A percentile compares a stretch with the other conserved stretches of the same genome.
These are phyloP conservation scores for Aspergillus haitiensis DNA, from an alignment of 495 filamentous ascomycete genomes.

Conservation along the genomic window DNA sequence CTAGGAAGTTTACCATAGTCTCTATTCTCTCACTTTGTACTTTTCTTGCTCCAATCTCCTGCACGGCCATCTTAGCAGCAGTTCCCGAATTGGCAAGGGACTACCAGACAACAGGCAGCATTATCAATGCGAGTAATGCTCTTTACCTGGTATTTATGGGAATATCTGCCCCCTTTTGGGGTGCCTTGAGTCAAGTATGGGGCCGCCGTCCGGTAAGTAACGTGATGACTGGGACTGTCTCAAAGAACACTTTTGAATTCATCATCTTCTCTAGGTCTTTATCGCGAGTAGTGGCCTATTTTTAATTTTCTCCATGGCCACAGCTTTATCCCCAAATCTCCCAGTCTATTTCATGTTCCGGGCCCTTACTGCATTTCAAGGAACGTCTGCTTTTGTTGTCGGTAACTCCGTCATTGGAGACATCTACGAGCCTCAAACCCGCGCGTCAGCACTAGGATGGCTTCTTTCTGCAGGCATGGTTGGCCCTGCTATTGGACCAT, in stretches of 20 bases:
- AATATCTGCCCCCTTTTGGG: conserved; percentile 64
- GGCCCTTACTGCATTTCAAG: conserved; percentile 67
- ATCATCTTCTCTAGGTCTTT: conserved; percentile 46
- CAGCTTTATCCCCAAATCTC: conserved; percentile 65
- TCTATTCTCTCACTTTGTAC: conserved; percentile 64
- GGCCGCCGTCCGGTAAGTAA: conserved; percentile 59
- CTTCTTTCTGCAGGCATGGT: conserved; percentile 68
- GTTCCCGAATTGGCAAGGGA: conserved; percentile 65
- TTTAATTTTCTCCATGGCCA: conserved; percentile 63
- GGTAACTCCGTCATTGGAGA: conserved; percentile 66
- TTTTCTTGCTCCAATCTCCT: conserved; percentile 67
- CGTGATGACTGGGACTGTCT: not conserved
- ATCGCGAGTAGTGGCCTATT: conserved; percentile 58
- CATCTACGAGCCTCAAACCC: conserved; percentile 62
- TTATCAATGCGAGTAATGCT: conserved; percentile 70
- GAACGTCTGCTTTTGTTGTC: conserved; percentile 66
- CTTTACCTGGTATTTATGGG: conserved; percentile 72
- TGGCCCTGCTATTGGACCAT: conserved; percentile 70
- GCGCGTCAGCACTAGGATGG: conserved; percentile 69
- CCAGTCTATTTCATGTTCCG: conserved; percentile 69
- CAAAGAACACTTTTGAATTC: conserved; percentile 15
- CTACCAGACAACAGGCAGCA: conserved; percentile 60
- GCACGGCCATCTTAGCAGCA: conserved; percentile 67
- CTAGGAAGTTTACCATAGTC: conserved; percentile 61
- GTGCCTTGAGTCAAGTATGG: conserved; percentile 66